Percentiles rank a stretch among this genome's conserved stretches.
Evolutionary conservation across 805 yeast genomes (phyloP).

Genomic region (Cyberlindnera samutprakarnensis): DNA sequence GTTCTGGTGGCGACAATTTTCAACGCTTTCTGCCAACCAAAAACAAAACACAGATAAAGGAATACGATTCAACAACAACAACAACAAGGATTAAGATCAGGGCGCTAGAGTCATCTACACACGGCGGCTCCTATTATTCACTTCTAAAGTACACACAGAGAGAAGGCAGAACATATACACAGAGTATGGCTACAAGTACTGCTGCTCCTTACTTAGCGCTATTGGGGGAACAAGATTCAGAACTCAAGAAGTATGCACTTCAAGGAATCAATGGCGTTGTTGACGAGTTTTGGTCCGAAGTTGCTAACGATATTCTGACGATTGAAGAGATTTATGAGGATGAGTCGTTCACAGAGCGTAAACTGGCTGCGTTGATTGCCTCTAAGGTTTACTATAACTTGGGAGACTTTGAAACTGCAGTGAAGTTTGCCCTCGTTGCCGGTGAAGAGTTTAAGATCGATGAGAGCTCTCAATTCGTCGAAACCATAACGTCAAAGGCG

Average conservation of each 20-base stretch:
- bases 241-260: conserved; percentile 78
- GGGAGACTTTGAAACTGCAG: conserved; percentile 90
- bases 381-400: conserved; percentile 87
- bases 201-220: conserved; percentile 92
- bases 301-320: conserved; percentile 80
- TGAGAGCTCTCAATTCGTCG: conserved; percentile 77
- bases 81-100: too few relatives aligned
- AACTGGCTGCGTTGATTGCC: conserved; percentile 84
- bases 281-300: conserved; percentile 95
- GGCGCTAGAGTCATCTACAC: too few relatives aligned
- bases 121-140: too few relatives aligned
- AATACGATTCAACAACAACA: too few relatives aligned
- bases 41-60: too few relatives aligned
- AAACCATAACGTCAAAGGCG: conserved; percentile 91
- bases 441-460: conserved; percentile 71
- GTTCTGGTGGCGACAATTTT: too few relatives aligned
- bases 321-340: conserved; percentile 92
- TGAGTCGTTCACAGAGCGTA: conserved; percentile 61
- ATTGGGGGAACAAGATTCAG: conserved; percentile 71
- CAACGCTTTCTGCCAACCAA: too few relatives aligned
- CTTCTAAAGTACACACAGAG: too few relatives aligned
- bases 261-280: conserved; percentile 73
- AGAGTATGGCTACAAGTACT: conserved; percentile 28
- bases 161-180: too few relatives aligned
- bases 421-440: conserved; percentile 80